Base-by-base conservation (phyloP, 2,329 filamentous ascomycete species). In the Fusarium palustre region DNA sequence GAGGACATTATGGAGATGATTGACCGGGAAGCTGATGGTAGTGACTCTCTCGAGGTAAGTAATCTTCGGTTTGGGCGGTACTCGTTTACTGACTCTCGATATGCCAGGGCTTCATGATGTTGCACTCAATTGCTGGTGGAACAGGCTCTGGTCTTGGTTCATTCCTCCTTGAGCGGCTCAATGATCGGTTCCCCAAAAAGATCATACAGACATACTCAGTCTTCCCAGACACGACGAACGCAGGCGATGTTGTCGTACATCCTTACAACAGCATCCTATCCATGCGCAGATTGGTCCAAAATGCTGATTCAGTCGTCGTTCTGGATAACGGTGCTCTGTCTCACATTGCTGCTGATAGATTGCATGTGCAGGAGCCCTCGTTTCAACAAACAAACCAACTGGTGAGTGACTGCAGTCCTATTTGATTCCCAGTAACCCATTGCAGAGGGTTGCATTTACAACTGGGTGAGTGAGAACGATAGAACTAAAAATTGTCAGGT, bases 1-100 rank as follows among this genome's bases (percentile, higher is more conserved):
- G 96, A 99, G 80, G 96, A 99, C 79, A 93, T 99, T 58, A 93
- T 99, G 86, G 97, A 99, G 79, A 99, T 99, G 94, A 97, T 99
- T 76, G 96, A 99, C 78, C 91, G 96, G 64, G 96, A 99, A 79
- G 96, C 97, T 18, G 96, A 99, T 80, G 97, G 97, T 33, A 98
- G 95, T 78, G 96, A 99, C 80, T 97, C 94, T 54, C 86, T 99
- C 6, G 96, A 99, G 85, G 91, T 75, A 30, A 66, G 70, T 13
- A 31, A 20, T 33, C 34, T 41, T 12, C 28, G 15, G 24, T 10
- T 12, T n/a, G 7, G 22, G 6, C 8, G 18, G 24, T 13, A 39
- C 8, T 39, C 8, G 5, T 15, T 25, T 18, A 42, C 66, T 66
- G 57, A 69, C 25, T 20, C 20, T 46, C 34, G 10, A 39, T 52